Percentiles rank a stretch among this genome's conserved stretches.
phyloP scores from a whole-genome alignment of 768 basidiomycete species.

The Boletus sp. region DNA sequence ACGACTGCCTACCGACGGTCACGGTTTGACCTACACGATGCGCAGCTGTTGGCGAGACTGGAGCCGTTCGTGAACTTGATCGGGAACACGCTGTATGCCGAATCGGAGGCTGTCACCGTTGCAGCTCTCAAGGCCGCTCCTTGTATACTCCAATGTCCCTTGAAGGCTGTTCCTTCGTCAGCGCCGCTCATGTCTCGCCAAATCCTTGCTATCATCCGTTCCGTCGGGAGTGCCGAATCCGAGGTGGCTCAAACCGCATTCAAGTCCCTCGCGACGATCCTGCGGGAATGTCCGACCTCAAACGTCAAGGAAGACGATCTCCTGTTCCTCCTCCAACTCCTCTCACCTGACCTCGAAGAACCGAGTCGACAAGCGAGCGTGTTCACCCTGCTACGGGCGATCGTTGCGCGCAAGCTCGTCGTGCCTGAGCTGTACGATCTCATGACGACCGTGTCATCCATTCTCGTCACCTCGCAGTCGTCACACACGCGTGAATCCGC shows the following conservation, averaged over 20 bases:
- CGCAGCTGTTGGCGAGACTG: conserved; percentile 71
- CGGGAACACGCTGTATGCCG: conserved; percentile 90
- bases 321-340: conserved; percentile 77
- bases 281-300: conserved; percentile 84
- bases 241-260: conserved; percentile 87
- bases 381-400: conserved; percentile 85
- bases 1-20: conserved; percentile 82
- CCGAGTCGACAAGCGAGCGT: conserved; percentile 78
- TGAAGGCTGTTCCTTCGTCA: conserved; percentile 69
- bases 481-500: conserved; percentile 88
- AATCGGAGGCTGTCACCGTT: conserved; percentile 66
- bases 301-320: conserved; percentile 89
- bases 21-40: conserved; percentile 80
- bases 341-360: conserved; percentile 90
- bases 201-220: conserved; percentile 77
- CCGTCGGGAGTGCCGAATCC: conserved; percentile 82
- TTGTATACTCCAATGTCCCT: conserved; percentile 77
- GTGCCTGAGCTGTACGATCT: conserved; percentile 96
- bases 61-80: conserved; percentile 84
- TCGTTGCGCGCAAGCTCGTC: conserved; percentile 86
- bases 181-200: conserved; percentile 82
- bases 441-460: conserved; percentile 88
- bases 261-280: conserved; percentile 77
- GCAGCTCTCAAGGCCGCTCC: conserved; percentile 78
- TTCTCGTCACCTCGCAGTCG: conserved; percentile 93